A percentile compares a stretch with the other conserved stretches of the same genome.
phyloP scores from a whole-genome alignment of 192 early-diverging fungal genomes.

The Podila epicladia region DNA sequence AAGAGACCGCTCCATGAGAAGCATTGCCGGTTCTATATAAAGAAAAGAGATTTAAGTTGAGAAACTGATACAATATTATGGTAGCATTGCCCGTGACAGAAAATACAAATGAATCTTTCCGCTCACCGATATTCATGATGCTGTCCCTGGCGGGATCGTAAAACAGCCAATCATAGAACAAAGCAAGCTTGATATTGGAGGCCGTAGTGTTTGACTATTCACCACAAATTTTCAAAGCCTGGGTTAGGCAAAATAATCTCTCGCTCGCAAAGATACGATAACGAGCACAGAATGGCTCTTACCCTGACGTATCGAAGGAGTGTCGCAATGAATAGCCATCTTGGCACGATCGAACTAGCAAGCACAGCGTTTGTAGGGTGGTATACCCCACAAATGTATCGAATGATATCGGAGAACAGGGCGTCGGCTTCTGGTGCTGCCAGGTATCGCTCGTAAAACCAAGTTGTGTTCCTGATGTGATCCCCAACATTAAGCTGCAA shows the following conservation, averaged over 20 bases:
- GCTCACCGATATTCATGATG: slow-evolving; percentile 75
- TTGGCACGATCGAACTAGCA: slow-evolving; percentile 73
- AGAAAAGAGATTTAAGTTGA: no score
- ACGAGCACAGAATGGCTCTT: background rate
- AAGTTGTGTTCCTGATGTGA: slow-evolving; percentile 67
- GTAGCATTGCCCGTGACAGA: background rate
- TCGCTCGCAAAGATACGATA: no score
- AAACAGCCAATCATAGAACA: slow-evolving; percentile 85
- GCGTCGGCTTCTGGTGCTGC: slow-evolving; percentile 66
- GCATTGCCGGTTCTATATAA: slow-evolving; percentile 74
- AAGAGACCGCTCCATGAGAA: slow-evolving; percentile 75
- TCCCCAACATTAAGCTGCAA: slow-evolving; percentile 53
- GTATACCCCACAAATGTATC: slow-evolving; percentile 76
- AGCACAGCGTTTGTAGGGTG: slow-evolving; percentile 80
- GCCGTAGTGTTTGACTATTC: slow-evolving; percentile 64
- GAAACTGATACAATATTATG: no score
- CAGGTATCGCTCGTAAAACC: slow-evolving; percentile 74
- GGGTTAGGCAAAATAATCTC: background rate
- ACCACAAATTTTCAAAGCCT: background rate
- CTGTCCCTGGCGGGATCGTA: slow-evolving; percentile 71
- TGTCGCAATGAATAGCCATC: slow-evolving; percentile 74
- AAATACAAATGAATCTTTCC: background rate
- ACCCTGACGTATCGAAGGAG: slow-evolving; percentile 66
- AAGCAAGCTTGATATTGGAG: slow-evolving; percentile 74
- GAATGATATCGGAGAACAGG: slow-evolving; percentile 73